Conservation (phyloP, 768 basidiomycete species). For the Xerocomus brunneocitrinus region DNA sequence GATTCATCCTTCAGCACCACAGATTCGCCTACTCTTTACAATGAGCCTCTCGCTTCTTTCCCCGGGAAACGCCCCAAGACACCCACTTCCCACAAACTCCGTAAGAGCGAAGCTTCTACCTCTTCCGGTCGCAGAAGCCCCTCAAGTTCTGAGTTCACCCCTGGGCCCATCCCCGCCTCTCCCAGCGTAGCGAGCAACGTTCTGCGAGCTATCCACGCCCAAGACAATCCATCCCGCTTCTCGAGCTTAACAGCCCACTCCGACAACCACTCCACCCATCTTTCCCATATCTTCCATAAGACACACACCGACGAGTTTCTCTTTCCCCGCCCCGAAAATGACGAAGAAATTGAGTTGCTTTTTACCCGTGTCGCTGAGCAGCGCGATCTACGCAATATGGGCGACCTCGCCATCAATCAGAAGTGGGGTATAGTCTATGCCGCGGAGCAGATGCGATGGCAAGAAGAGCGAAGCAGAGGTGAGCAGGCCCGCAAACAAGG, state of each 20-base stretch:
- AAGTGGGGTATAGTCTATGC: slow-evolving; percentile 92
- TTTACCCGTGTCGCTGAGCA: slow-evolving; percentile 75
- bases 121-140: slow-evolving; percentile 49
- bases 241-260: slow-evolving; percentile 42
- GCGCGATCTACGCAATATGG: slow-evolving; percentile 59
- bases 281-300: slow-evolving; percentile 53
- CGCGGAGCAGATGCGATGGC: slow-evolving; percentile 77
- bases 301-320: slow-evolving; percentile 55
- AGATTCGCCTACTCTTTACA: slow-evolving; percentile 58
- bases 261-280: slow-evolving; percentile 38
- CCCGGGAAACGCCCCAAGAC: slow-evolving; percentile 36
- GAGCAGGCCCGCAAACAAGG: slow-evolving; percentile 57
- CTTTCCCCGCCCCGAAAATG: slow-evolving; percentile 72
- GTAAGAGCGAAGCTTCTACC: slow-evolving; percentile 54
- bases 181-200: slow-evolving; percentile 31
- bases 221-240: slow-evolving; percentile 60
- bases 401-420: slow-evolving; percentile 64
- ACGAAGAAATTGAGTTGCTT: slow-evolving; percentile 72
- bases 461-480: slow-evolving; percentile 61
- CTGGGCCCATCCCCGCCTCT: slow-evolving; percentile 34
- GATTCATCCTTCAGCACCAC: slow-evolving; percentile 51
- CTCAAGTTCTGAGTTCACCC: slow-evolving; percentile 50
- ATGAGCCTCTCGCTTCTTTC: slow-evolving; percentile 41
- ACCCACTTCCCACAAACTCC: slow-evolving; percentile 32
- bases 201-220: slow-evolving; percentile 50